Evolutionary conservation across 2,329 filamentous ascomycete genomes (phyloP), one percentile per base, ranked within the genome.

Genomic region (Colletotrichum chrysophilum): DNA sequence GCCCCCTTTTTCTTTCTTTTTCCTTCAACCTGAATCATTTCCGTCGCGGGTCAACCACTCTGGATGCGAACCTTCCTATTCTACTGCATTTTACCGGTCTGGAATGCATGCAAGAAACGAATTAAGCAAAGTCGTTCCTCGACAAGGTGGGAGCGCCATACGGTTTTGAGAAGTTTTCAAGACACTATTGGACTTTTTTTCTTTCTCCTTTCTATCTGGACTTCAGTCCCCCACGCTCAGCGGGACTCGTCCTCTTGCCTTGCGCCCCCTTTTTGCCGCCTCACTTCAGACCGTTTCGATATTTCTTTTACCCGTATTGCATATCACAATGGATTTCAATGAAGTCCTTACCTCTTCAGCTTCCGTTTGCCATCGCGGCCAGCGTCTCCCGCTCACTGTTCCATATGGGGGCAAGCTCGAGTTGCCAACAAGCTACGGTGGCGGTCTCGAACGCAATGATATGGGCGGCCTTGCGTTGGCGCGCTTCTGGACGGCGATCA

Each of bases 1-100:
- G 30, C 62, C 68, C 64, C 32, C 21, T 58, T 60, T 55, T 68
- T 36, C n/a, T 72, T 75, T 67, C 64, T 72, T 75, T 71, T 72
- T 58, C 43, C 21, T 48, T 34, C 24, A 26, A 72, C 56, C 69
- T 64, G 69, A 72, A 72, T 64, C 64, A 64, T 16, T 30, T 71
- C 30, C 36, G 32, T 43, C 32, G 56, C 43, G 38, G 48, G 62
- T 36, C 62, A 72, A 67, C 69, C 38, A 43, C 30, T 58, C 38
- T 48, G 62, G 69, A 43, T 26, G 58, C 24, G 62, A 68, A 32
- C 30, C 30, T 56, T 64, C 24, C 56, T 28, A 58, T 64, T 36
- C 26, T 67, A 36, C 56, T 18, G 56, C 26, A 34, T 34, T 34
- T 12, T 43, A 36, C 68, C n/a, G 34, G 43, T 71, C 28, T 38